Evolutionary conservation across 2,329 filamentous ascomycete species (phyloP).

Genomic region (Nemania diffusa): DNA sequence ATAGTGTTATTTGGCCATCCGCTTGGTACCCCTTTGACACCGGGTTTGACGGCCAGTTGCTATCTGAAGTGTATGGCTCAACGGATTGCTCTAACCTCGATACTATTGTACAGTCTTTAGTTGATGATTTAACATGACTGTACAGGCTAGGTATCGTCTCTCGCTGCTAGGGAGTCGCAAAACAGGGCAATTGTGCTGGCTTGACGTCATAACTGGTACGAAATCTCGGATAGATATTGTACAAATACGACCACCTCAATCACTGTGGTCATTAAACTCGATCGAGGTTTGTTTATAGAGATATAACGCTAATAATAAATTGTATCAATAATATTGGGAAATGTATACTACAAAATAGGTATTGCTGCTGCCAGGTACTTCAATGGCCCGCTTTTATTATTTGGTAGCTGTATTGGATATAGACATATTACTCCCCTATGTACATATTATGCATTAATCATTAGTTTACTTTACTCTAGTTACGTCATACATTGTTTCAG

Average conservation of each 20-base stretch:
- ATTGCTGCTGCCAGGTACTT: too few relatives aligned
- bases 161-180: neutral
- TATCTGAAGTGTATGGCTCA: constrained; percentile 28
- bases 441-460: neutral
- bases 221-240: neutral
- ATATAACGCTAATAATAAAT: too few relatives aligned
- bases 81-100: constrained; percentile 26
- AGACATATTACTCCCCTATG: neutral
- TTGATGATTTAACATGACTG: constrained; percentile 28
- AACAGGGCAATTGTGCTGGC: neutral
- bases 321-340: neutral
- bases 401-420: neutral
- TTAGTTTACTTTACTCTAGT: neutral
- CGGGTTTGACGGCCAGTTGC: constrained; percentile 20
- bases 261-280: too few relatives aligned
- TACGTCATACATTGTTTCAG: constrained; percentile 30
- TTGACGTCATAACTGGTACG: neutral
- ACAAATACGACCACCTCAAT: neutral
- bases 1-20: constrained; percentile 5
- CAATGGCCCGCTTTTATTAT: too few relatives aligned
- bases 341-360: too few relatives aligned
- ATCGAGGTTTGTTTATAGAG: too few relatives aligned
- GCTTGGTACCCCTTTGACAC: constrained; percentile 26
- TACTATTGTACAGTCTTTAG: constrained; percentile 27
- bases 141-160: too few relatives aligned